Evolutionary conservation across 2,329 filamentous ascomycete species (phyloP).

Genomic region (Penicillium griseofulvum): DNA sequence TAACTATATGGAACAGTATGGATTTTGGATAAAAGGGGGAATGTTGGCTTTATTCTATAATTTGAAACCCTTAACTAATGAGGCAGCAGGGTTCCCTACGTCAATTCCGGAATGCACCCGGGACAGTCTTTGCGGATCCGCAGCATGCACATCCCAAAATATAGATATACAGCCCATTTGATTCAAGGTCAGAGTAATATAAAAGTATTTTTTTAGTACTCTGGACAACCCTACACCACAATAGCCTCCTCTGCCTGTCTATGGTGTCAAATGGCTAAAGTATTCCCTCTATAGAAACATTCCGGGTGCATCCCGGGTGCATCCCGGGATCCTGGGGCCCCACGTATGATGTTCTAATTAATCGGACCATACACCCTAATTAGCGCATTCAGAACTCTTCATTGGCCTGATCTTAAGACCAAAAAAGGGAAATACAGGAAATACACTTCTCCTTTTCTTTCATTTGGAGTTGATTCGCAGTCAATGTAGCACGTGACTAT

Average conservation of each 20-base stretch:
- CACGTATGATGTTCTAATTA: background rate
- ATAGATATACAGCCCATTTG: background rate
- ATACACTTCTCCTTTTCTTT: background rate
- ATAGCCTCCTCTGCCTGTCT: background rate
- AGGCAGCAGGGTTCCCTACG: constrained; percentile 10
- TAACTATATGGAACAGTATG: no score
- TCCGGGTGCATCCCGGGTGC: constrained; percentile 9
- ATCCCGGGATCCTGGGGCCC: constrained; percentile 14
- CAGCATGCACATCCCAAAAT: background rate
- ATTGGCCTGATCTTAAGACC: background rate
- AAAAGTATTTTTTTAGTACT: background rate
- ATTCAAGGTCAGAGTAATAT: background rate
- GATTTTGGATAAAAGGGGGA: background rate
- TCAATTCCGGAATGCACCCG: constrained; percentile 20
- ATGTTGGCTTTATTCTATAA: background rate
- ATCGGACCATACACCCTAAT: background rate
- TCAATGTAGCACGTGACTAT: background rate
- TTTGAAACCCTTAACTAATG: constrained; percentile 1
- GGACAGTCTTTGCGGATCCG: background rate
- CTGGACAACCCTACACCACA: background rate
- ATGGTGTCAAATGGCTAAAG: background rate
- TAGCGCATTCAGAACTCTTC: background rate
- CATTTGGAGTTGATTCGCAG: background rate
- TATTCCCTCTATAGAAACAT: background rate
- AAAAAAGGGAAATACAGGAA: background rate